Conservation (phyloP, 2,329 filamentous ascomycete species). For the Alternaria hordeiaustralica region DNA sequence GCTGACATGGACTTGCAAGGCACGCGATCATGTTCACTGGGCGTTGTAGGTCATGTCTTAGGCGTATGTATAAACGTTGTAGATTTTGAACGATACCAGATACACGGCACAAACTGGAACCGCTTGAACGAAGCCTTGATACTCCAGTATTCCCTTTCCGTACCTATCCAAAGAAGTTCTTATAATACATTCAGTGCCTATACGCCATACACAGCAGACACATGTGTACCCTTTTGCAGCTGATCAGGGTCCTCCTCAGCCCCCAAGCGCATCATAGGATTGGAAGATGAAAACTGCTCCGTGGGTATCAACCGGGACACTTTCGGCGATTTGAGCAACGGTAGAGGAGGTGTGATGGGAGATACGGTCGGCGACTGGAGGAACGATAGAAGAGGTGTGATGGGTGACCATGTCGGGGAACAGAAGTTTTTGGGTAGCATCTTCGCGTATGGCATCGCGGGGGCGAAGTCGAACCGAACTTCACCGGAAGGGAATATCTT, state of each 20-base stretch:
- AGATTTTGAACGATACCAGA: not conserved
- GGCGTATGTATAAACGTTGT: not conserved
- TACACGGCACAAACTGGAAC: not conserved
- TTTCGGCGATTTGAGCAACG: not conserved
- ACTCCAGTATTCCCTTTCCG: not conserved
- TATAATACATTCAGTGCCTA: not conserved
- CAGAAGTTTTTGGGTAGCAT: not conserved
- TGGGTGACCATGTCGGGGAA: not conserved
- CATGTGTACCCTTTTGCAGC: not conserved
- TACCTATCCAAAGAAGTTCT: not conserved
- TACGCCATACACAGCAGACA: not conserved
- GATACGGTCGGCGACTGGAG: not conserved
- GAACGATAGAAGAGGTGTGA: not conserved
- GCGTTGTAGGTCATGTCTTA: not conserved
- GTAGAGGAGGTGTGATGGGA: not conserved
- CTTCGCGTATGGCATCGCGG: not conserved
- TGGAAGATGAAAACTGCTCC: not conserved
- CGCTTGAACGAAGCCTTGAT: not conserved
- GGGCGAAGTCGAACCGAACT: not conserved
- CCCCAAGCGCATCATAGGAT: not conserved
- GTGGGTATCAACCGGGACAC: not conserved
- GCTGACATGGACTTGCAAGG: not conserved
- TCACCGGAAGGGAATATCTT: not conserved
- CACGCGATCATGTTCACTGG: not conserved
- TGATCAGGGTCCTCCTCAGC: not conserved